phyloP scores from a whole-genome alignment of 371 early-diverging fungal species.

The Lichtheimia hyalospora region DNA sequence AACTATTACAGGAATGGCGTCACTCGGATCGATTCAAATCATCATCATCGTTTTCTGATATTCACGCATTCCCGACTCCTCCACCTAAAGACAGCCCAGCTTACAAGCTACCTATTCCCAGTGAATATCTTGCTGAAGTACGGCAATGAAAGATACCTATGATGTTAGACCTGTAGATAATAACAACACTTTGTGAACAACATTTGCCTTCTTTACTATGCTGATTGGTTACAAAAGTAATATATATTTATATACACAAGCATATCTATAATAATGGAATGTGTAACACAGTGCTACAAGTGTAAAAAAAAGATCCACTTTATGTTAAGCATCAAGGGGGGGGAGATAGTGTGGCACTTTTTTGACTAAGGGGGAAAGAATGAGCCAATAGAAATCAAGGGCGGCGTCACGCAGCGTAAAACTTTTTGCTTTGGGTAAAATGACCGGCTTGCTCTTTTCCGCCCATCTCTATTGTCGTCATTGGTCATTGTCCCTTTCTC shows the following conservation, averaged over 20 bases:
- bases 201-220: too few relatives aligned
- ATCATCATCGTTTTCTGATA: constrained; percentile 27
- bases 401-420: not conserved
- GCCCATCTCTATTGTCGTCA: constrained; percentile 2
- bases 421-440: not conserved
- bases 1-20: constrained; percentile 17
- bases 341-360: not conserved
- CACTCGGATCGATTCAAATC: constrained; percentile 24
- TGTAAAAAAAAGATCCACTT: too few relatives aligned
- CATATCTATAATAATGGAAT: too few relatives aligned
- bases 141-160: not conserved
- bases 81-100: constrained; percentile 12
- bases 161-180: not conserved
- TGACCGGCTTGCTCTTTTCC: not conserved
- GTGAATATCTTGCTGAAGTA: not conserved
- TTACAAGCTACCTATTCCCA: not conserved
- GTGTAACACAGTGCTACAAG: too few relatives aligned
- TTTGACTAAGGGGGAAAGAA: not conserved
- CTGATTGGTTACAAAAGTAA: too few relatives aligned
- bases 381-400: not conserved
- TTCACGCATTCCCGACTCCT: constrained; percentile 34
- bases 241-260: too few relatives aligned
- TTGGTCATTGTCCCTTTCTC: constrained; percentile 1
- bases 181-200: too few relatives aligned
- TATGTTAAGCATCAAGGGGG: not conserved